Base-by-base conservation (phyloP, 305 asterid genomes). In the Stenogyne calaminthoides region DNA sequence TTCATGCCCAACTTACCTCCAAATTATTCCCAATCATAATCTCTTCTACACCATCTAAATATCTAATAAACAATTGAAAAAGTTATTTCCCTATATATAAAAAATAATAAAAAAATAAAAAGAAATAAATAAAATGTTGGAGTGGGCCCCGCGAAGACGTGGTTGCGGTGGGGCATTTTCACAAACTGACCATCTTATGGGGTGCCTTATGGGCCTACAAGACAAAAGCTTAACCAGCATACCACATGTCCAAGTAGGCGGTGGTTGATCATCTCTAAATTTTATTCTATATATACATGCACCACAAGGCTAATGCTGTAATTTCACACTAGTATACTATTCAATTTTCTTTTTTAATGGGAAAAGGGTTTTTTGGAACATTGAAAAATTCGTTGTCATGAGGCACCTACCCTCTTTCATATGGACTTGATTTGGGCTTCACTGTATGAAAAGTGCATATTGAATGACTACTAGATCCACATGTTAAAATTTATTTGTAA, bases 171-270 rank as follows among this genome's bases (percentile, higher is more conserved):
- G 68, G 84, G 84, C 84, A 80, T 78, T 76, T 81, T 81, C 80
- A 80, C 77, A 82, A 77, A 80, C 75, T 80, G 83, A 82, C 82
- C 84, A 83, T 78, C 84, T 76, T 37, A 71, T 27, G 32, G 32
- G 32, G 32, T 27, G 32, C 3, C 32, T 27, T 27, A 27, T 73
- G 73, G 90, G 57, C 95, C 91, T 69, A 84, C 87, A 27, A 10
- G 72, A 78, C 84, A 74, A 80, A 82, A 78, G 80, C 71, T 78
- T 64, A 80, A 80, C 86, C 89, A 75, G 84, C 91, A 87, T 52
- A 78, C 83, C 92, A 89, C 93, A 84, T 85, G 89, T 73, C 79
- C 84, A 61, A 80, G 82, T 84, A 54, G 85, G 79, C 84, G 85
- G 84, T 75, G 67, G 76, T 86, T 83, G 74, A 77, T 79, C 77